These are phyloP conservation scores for Nakaseomyces uthaithaninus DNA, from an alignment of 1,139 yeast species.

Conservation along the genomic window DNA sequence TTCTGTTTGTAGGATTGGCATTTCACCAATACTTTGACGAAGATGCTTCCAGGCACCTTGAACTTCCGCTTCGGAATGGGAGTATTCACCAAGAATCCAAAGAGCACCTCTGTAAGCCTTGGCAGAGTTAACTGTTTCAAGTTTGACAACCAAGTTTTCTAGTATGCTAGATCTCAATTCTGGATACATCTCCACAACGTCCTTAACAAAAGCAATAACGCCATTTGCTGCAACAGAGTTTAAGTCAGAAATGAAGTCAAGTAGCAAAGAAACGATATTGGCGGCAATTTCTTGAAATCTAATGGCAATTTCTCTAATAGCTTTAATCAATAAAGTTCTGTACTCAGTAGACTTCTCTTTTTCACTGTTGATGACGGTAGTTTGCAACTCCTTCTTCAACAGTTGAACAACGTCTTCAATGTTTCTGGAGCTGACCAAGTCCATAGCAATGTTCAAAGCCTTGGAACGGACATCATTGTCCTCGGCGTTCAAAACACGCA, in stretches of 20 bases:
- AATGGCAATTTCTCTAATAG: constrained; percentile 86
- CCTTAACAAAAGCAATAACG: constrained; percentile 81
- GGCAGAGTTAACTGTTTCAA: constrained; percentile 70
- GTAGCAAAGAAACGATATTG: constrained; percentile 75
- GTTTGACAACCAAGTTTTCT: constrained; percentile 51
- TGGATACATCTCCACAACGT: constrained; percentile 89
- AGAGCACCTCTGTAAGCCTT: constrained; percentile 89
- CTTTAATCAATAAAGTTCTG: constrained; percentile 78
- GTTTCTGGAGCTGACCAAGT: constrained; percentile 75
- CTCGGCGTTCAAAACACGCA: constrained; percentile 77
- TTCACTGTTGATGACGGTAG: constrained; percentile 51
- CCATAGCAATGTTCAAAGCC: constrained; percentile 75
- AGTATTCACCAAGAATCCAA: constrained; percentile 94
- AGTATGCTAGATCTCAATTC: constrained; percentile 63
- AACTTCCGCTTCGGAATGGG: constrained; percentile 62
- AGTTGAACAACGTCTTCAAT: constrained; percentile 90
- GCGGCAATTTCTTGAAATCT: constrained; percentile 87
- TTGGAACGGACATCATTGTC: constrained; percentile 86
- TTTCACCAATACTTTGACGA: constrained; percentile 78
- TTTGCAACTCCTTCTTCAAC: constrained; percentile 82
- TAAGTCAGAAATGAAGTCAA: constrained; percentile 80
- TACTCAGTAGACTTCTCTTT: constrained; percentile 73
- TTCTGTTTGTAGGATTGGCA: constrained; percentile 79
- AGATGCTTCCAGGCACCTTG: constrained; percentile 84
- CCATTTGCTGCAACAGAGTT: constrained; percentile 83